Percentiles rank a stretch among this genome's conserved stretches.
These are phyloP conservation scores for Neocucurbitaria cava DNA, from an alignment of 2,329 filamentous ascomycete genomes.

Conservation along the genomic window DNA sequence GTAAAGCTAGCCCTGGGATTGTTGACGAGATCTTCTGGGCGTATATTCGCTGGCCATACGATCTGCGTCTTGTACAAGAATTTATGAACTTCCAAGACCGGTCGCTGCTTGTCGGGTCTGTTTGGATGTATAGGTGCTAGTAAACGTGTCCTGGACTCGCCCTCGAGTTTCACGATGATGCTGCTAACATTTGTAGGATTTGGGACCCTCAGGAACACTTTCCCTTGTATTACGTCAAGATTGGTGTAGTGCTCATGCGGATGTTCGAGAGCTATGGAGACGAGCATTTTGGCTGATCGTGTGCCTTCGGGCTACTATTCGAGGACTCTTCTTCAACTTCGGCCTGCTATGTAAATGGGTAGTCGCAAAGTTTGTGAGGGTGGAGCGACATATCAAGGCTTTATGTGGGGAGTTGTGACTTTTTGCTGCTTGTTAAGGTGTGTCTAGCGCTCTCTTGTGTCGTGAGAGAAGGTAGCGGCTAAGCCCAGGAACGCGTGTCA, in stretches of 20 bases:
- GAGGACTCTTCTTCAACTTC: slow-evolving; percentile 1
- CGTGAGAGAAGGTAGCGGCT: slow-evolving; percentile 25
- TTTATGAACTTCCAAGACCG: slow-evolving; percentile 61
- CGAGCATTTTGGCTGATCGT: slow-evolving; percentile 48
- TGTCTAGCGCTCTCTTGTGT: slow-evolving; percentile 15
- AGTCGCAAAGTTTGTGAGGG: slow-evolving; percentile 21
- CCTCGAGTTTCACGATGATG: slow-evolving; percentile 83
- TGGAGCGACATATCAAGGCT: slow-evolving; percentile 30
- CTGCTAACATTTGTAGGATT: slow-evolving; percentile 56
- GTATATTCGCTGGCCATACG: slow-evolving; percentile 69
- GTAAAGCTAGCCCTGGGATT: slow-evolving; percentile 60
- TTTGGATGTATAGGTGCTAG: slow-evolving; percentile 55
- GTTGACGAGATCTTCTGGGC: slow-evolving; percentile 47
- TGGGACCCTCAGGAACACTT: slow-evolving; percentile 53
- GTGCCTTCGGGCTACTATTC: background rate
- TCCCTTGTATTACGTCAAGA: slow-evolving; percentile 73
- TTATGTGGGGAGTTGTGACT: slow-evolving; percentile 15
- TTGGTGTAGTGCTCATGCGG: slow-evolving; percentile 79
- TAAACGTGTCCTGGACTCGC: slow-evolving; percentile 75
- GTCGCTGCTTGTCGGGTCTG: slow-evolving; percentile 53
- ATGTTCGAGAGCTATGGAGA: slow-evolving; percentile 70
- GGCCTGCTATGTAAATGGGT: slow-evolving; percentile 20
- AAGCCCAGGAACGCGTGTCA: slow-evolving; percentile 44
- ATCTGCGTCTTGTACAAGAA: slow-evolving; percentile 76
- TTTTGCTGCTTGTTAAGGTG: slow-evolving; percentile 8